A percentile compares a stretch with the other conserved stretches of the same genome.
Evolutionary conservation across 1,284 basidiomycete genomes (phyloP).

Genomic region (Marasmius fiardii): DNA sequence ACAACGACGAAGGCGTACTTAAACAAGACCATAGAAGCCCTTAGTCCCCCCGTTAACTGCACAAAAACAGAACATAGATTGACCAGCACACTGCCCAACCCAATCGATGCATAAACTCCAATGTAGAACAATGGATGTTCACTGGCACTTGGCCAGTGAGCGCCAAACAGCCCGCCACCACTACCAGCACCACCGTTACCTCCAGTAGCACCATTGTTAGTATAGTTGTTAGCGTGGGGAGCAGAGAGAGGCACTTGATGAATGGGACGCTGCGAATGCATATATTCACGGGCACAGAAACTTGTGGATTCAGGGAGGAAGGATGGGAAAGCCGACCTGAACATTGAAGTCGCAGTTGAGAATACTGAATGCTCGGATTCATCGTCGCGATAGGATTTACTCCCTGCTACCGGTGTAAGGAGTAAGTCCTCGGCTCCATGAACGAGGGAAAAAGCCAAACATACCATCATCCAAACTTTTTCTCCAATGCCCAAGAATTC

Average conservation of each 20-base stretch:
- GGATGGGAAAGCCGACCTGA: too few species aligned
- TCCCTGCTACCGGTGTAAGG: conserved; percentile 41
- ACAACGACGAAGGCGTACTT: conserved; percentile 22
- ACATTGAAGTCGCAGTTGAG: too few species aligned
- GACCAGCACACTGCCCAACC: conserved; percentile 42
- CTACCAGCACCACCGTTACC: conserved; percentile 9
- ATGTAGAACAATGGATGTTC: conserved; percentile 64
- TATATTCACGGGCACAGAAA: conserved; percentile 36
- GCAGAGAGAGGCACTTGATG: neutral
- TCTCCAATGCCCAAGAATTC: conserved; percentile 54
- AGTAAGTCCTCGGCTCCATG: neutral
- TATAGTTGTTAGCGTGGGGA: too few species aligned
- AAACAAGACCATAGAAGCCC: conserved; percentile 61
- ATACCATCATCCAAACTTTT: conserved; percentile 74
- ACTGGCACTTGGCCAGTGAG: conserved; percentile 38
- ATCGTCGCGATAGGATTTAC: conserved; percentile 47
- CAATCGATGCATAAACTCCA: conserved; percentile 57
- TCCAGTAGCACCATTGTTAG: conserved; percentile 15
- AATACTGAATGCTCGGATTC: neutral
- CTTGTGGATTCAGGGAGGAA: conserved; percentile 8
- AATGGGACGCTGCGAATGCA: conserved; percentile 33
- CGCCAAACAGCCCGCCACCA: conserved; percentile 18
- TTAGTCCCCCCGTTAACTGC: conserved; percentile 60
- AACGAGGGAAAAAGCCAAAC: neutral
- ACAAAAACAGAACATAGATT: conserved; percentile 43